Evolutionary conservation across 139 green algal genomes (phyloP), one percentile per base, ranked within the genome.

Genomic region (Zygnema cylindricum): DNA sequence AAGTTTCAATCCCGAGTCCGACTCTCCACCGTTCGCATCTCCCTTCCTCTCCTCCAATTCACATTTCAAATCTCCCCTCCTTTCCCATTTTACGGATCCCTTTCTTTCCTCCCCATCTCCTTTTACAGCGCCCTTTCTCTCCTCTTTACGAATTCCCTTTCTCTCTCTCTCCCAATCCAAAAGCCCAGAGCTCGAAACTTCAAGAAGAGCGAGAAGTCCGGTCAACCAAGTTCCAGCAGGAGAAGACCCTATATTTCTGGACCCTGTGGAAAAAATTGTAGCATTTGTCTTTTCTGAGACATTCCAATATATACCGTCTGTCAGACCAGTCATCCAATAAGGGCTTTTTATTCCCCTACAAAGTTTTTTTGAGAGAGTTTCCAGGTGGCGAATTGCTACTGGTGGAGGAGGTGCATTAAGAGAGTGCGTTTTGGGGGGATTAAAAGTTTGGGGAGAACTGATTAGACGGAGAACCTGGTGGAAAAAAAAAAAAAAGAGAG

Each of bases 211-310:
- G 3, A 86, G 16, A n/a, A 63, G 78, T 39, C 38, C 78, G 21
- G 39, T 41, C 1, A 86, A 0, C 78, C 78, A 86, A n/a, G 78
- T 39, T 2, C 78, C 76, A 33, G 32, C 76, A 83, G 76, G 76
- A 55, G 76, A 83, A 33, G 30, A 33, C 30, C 76, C 76, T 7
- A 83, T 33, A 30, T 2, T 33, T 49, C 71, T 55, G n/a, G 41
- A 83, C n/a, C 41, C 36, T 2, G 1, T 49, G 3, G 76, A 49
- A 33, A 30, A 83, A 33, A 83, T 71, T 33, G n/a, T 33, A 22
- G 49, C 49, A 30, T 32, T 32, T 0, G n/a, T n/a, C 3, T 55
- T 55, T 33, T 33, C 43, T 3, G 16, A 63, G 16, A 16, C 7
- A 16, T 63, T 63, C 49, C 49, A 63, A 63, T 63, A 63, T 16